These are phyloP conservation scores for Coemansia sp. DNA, from an alignment of 192 early-diverging fungal genomes.

Conservation along the genomic window DNA sequence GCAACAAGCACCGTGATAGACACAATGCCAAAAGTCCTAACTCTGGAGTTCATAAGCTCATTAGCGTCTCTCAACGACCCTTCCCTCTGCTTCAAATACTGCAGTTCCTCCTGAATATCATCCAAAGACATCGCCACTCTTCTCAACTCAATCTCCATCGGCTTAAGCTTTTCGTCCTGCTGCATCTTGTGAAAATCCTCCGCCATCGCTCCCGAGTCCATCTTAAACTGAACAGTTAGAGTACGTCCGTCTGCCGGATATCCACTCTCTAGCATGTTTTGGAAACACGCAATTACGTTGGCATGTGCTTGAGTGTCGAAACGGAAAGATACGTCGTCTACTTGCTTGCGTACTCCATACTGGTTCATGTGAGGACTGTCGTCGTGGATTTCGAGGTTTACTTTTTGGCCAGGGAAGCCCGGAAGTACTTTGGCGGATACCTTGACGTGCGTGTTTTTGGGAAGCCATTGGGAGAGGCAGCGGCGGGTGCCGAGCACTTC, in stretches of 20 bases:
- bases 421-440: constrained; percentile 68
- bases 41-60: constrained; percentile 89
- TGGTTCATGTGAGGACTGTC: constrained; percentile 69
- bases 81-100: constrained; percentile 80
- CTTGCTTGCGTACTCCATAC: constrained; percentile 67
- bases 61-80: constrained; percentile 85
- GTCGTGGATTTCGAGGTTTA: constrained; percentile 69
- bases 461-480: constrained; percentile 82
- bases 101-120: constrained; percentile 84
- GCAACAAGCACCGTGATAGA: constrained; percentile 74
- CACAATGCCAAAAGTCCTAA: constrained; percentile 69
- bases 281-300: constrained; percentile 84
- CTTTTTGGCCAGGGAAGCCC: constrained; percentile 69
- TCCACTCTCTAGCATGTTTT: constrained; percentile 66
- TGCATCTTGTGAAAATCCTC: constrained; percentile 71
- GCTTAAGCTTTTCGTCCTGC: constrained; percentile 79
- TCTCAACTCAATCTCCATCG: constrained; percentile 86
- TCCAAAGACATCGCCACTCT: constrained; percentile 75
- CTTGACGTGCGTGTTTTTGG: constrained; percentile 68
- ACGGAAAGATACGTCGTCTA: constrained; percentile 66
- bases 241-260: constrained; percentile 43
- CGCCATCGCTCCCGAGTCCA: constrained; percentile 85
- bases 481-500: constrained; percentile 46
- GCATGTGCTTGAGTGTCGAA: constrained; percentile 89
- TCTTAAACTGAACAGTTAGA: constrained; percentile 72